Base-by-base conservation (phyloP, 371 early-diverging fungal genomes). In the Actinomucor elegans region DNA sequence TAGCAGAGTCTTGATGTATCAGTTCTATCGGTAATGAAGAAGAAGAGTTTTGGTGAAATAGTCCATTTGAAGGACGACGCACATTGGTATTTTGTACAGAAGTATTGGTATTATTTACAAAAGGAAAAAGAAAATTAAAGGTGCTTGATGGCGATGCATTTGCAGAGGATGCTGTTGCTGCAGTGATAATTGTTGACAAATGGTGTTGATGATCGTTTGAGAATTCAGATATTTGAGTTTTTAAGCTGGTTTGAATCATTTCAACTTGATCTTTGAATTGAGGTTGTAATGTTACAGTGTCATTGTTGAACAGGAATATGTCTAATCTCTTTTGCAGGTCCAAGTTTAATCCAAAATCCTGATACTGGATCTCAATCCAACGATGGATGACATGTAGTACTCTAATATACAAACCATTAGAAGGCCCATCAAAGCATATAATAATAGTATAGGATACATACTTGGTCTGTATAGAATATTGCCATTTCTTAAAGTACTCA, bases 311-410 rank as follows among this genome's bases (percentile, higher is more conserved):
- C 15, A 54, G 33, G 31, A 60, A 60, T 7, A 31, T 57, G 11
- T 37, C 27, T 5, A 60, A 34, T 17, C 37, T 35, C 27, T 34
- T 37, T 23, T 45, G 66, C 3, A 87, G 54, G 5, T 42, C 38
- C 1, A 51, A 36, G 48, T 85, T 67, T 5, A 51, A 55, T 18
- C 67, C 79, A 50, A 88, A 85, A 37, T 85, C 81, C 41, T 82
- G 77, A 37, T 68, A 79, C 42, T 79, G 80, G 6, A 87, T 50
- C 34, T 68, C 66, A 2, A 85, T 66, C 90, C 90, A 89, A 8
- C 85, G 77, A 11, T 71, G 43, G 21, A 89, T 54, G 0, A 85
- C 84, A 35, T 73, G 69, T 1, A 89, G 57, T 6, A 87, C 78
- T 45, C 83, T 88, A 51, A 24, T 26, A 24, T 42, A 18, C 28